These are phyloP conservation scores for Phaeosphaeria sp. DNA, from an alignment of 2,329 filamentous ascomycete genomes.

Conservation along the genomic window DNA sequence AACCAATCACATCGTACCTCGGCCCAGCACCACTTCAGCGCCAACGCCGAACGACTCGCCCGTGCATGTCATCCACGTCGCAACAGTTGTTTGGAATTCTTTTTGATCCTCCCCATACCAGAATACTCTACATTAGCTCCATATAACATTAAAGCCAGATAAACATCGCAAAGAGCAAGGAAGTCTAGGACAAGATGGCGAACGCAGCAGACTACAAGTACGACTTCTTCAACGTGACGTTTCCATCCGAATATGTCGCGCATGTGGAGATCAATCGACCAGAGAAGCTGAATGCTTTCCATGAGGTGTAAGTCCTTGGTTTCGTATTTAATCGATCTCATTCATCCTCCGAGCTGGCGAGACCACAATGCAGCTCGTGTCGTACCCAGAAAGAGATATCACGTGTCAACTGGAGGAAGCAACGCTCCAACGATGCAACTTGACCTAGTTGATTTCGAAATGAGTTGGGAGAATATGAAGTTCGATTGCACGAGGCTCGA, in stretches of 20 bases:
- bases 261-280: slow-evolving; percentile 92
- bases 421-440: not conserved
- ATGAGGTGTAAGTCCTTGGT: slow-evolving; percentile 61
- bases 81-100: not conserved
- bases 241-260: slow-evolving; percentile 75
- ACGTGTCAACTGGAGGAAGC: not conserved
- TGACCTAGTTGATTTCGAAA: not conserved
- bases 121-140: not conserved
- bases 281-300: slow-evolving; percentile 86
- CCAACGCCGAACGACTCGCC: slow-evolving; percentile 24
- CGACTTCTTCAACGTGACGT: slow-evolving; percentile 76
- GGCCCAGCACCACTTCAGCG: slow-evolving; percentile 7
- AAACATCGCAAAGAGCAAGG: not conserved
- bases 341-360: not conserved
- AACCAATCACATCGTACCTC: slow-evolving; percentile 12
- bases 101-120: not conserved
- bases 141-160: not conserved
- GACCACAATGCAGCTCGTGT: not conserved
- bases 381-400: not conserved
- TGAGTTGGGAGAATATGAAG: not conserved
- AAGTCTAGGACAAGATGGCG: slow-evolving; percentile 25
- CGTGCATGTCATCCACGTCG: slow-evolving; percentile 17
- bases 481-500: not conserved
- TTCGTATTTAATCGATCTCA: not conserved
- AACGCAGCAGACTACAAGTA: slow-evolving; percentile 51